Evolutionary conservation across 805 yeast genomes (phyloP), one percentile per base, ranked within the genome.

Genomic region (Ogataea corticis): DNA sequence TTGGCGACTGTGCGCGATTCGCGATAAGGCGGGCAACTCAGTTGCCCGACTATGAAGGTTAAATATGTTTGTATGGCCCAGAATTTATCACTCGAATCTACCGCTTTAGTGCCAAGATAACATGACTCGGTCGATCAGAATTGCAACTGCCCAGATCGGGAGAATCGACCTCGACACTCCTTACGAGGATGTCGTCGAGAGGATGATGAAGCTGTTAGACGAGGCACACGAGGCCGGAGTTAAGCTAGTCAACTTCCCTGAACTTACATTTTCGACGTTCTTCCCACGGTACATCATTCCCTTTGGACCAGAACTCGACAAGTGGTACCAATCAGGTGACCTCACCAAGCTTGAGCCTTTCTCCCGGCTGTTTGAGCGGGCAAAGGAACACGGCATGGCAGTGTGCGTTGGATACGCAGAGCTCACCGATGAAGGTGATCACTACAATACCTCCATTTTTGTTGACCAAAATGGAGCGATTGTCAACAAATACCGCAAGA

Each of bases 401-500:
- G 64, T 68, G 40, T 58, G 59, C 9, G 55, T 68, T 15, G 72
- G 72, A 0, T 68, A 66, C 39, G 72, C 71, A 27, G 72, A 68
- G 54, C 47, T 67, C 25, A 65, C 72, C 12, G 70, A 67, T 12
- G 65, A 62, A 25, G 68, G 67, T 4, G 61, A 67, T 7, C 70
- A 56, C 38, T 68, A 55, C 57, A 68, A 68, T 52, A 64, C 68
- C 4, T 63, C 61, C 34, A 54, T 65, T 4, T 50, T 65, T 29
- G 64, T 66, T 31, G 69, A 63, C 44, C 61, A 64, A 40, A 52
- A 50, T 15, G 72, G 69, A 6, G 44, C 52, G 12, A 37, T 58
- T 9, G 57, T 67, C 4, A 57, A 56, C 37, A 68, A 68, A 49
- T 62, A 68, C 51, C 61, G 72, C 51, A 68, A 68, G 45, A 65